Percentiles rank a stretch among this genome's conserved stretches.
These are phyloP conservation scores for Lipomyces kockii DNA, from an alignment of 805 yeast genomes.

Conservation along the genomic window DNA sequence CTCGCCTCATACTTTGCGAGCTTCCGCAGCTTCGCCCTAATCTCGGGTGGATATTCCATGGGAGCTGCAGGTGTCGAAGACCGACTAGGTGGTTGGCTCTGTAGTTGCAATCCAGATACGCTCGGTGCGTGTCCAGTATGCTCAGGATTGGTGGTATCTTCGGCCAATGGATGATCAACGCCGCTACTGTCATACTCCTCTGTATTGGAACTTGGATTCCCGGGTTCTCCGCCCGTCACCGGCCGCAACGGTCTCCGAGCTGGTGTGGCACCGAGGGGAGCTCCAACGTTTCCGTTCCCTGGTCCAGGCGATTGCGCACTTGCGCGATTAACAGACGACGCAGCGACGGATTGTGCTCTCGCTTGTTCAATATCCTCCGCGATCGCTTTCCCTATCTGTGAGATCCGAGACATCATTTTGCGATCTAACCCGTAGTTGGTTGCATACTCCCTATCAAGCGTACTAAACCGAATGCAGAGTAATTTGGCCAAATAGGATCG, in stretches of 20 bases:
- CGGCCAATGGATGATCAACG: not conserved
- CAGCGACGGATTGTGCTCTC: constrained; percentile 35
- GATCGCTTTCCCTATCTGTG: constrained; percentile 66
- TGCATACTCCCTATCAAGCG: not conserved
- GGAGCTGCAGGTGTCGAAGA: constrained; percentile 24
- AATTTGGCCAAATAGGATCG: not conserved
- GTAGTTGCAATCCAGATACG: constrained; percentile 1
- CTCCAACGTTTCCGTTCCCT: constrained; percentile 39
- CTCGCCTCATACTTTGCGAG: constrained; percentile 87
- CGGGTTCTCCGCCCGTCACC: not conserved
- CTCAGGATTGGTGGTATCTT: not conserved
- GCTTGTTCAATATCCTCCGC: constrained; percentile 63
- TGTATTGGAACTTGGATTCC: not conserved
- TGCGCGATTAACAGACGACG: constrained; percentile 44
- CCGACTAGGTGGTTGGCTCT: constrained; percentile 12
- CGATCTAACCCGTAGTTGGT: not conserved
- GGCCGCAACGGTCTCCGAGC: not conserved
- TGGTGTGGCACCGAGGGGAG: not conserved
- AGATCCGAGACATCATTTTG: constrained; percentile 58
- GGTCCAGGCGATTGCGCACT: constrained; percentile 56
- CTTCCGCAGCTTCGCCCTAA: constrained; percentile 68
- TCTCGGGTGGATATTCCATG: constrained; percentile 56
- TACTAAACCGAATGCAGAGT: not conserved
- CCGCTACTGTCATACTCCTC: not conserved
- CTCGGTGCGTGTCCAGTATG: not conserved